These are phyloP conservation scores for Rosa chinensis DNA, from an alignment of 306 rosid genomes.

Conservation along the genomic window DNA sequence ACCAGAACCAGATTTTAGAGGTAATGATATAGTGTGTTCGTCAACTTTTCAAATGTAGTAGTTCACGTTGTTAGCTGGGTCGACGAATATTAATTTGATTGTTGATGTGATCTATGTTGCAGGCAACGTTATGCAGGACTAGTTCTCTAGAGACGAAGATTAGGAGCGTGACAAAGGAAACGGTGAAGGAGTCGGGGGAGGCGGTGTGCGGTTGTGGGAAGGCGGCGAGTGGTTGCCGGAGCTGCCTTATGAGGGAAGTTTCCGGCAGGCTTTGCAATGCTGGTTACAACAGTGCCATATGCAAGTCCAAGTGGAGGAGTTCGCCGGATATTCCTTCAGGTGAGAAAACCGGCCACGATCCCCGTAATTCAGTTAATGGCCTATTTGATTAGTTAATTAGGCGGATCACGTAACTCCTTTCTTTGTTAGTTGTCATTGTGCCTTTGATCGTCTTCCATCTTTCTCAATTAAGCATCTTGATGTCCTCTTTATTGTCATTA, in stretches of 20 bases:
- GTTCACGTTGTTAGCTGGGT: too few species aligned
- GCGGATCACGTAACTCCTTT: background rate
- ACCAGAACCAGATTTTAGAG: conserved; percentile 63
- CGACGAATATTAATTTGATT: background rate
- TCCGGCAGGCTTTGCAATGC: conserved; percentile 46
- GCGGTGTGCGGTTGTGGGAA: conserved; percentile 55
- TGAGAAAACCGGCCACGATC: conserved; percentile 14
- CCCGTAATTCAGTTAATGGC: background rate
- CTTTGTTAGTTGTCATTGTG: background rate
- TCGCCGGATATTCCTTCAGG: conserved; percentile 67
- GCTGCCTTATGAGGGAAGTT: conserved; percentile 61
- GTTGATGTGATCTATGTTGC: background rate
- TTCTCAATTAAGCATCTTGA: conserved; percentile 1
- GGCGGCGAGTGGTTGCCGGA: conserved; percentile 42
- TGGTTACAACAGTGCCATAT: conserved; percentile 60
- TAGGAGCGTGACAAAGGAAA: conserved; percentile 55
- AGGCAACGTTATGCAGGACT: conserved; percentile 54
- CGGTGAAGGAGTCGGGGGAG: conserved; percentile 36
- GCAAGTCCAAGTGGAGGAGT: conserved; percentile 76
- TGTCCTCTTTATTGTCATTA: background rate
- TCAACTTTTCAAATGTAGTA: background rate
- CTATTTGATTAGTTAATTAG: background rate
- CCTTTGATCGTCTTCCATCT: background rate
- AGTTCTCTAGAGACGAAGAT: conserved; percentile 52
- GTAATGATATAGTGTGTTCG: conserved; percentile 26